Percentiles rank a stretch among this genome's conserved stretches.
Evolutionary conservation across 2,329 filamentous ascomycete species (phyloP).

Genomic region (Endothia cerciana): DNA sequence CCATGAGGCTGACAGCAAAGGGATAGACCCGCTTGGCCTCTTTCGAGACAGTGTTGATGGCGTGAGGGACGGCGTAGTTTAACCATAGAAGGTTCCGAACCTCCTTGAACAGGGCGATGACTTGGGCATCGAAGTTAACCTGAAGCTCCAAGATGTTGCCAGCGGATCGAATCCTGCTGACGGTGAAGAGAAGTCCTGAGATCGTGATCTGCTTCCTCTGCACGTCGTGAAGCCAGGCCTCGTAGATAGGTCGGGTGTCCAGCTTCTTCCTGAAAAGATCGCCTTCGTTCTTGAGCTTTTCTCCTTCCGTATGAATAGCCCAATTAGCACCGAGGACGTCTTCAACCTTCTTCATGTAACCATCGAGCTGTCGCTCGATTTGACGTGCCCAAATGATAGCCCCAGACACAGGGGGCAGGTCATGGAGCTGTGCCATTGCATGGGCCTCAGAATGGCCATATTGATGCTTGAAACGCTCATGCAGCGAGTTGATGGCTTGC

Average conservation of each 20-base stretch:
- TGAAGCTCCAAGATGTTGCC: slow-evolving; percentile 85
- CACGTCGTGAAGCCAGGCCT: slow-evolving; percentile 93
- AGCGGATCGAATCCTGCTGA: slow-evolving; percentile 84
- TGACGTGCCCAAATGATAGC: slow-evolving; percentile 98
- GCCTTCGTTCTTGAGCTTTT: slow-evolving; percentile 90
- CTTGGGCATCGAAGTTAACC: slow-evolving; percentile 96
- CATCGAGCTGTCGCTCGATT: slow-evolving; percentile 93
- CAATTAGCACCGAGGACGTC: slow-evolving; percentile 94
- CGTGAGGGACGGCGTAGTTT: slow-evolving; percentile 90
- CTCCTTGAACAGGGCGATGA: slow-evolving; percentile 98
- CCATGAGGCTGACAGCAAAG: slow-evolving; percentile 97
- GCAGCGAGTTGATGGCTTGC: slow-evolving; percentile 87
- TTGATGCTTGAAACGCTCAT: slow-evolving; percentile 98
- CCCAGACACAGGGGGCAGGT: slow-evolving; percentile 92
- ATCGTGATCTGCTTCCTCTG: slow-evolving; percentile 88
- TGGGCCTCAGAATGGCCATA: slow-evolving; percentile 98
- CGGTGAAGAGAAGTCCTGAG: slow-evolving; percentile 87
- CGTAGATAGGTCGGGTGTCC: slow-evolving; percentile 90
- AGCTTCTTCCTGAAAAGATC: slow-evolving; percentile 95
- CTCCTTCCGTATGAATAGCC: slow-evolving; percentile 91
- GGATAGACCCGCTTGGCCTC: slow-evolving; percentile 99
- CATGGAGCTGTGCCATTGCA: slow-evolving; percentile 95
- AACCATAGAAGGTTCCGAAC: slow-evolving; percentile 95
- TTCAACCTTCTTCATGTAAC: slow-evolving; percentile 99
- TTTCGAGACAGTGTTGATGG: slow-evolving; percentile 93